These are phyloP conservation scores for Dictyostelium capitatum DNA, from an alignment of 78 protist species.

Conservation along the genomic window DNA sequence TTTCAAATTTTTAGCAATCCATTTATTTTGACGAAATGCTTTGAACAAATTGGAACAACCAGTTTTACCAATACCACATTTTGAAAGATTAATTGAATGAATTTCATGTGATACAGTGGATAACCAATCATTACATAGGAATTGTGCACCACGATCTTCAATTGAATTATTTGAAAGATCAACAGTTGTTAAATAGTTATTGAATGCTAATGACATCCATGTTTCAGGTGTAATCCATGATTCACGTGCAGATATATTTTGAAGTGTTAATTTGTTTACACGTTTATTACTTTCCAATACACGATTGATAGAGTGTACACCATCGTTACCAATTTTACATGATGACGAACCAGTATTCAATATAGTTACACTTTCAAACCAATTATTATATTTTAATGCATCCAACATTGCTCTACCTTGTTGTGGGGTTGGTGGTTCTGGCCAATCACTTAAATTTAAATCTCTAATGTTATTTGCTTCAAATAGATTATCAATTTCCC, in stretches of 20 bases:
- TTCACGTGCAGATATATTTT: constrained; percentile 47
- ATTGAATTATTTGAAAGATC: constrained; percentile 60
- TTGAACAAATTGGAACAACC: constrained; percentile 46
- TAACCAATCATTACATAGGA: constrained; percentile 69
- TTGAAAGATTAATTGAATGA: constrained; percentile 40
- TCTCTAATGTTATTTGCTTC: constrained; percentile 67
- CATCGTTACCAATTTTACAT: constrained; percentile 71
- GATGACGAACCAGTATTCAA: neutral
- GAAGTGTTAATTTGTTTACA: neutral
- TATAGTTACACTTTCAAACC: constrained; percentile 43
- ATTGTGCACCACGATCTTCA: constrained; percentile 73
- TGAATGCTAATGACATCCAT: constrained; percentile 76
- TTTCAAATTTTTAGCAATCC: constrained; percentile 67
- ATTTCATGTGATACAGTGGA: constrained; percentile 52
- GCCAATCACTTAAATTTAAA: constrained; percentile 73
- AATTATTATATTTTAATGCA: constrained; percentile 60
- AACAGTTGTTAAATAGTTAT: constrained; percentile 50
- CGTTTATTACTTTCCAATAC: constrained; percentile 43
- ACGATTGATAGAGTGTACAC: constrained; percentile 19
- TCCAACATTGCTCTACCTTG: constrained; percentile 76
- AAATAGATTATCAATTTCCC: constrained; percentile 72
- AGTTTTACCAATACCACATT: constrained; percentile 63
- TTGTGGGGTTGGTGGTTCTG: constrained; percentile 71
- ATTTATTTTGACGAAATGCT: constrained; percentile 47
- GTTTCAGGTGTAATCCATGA: constrained; percentile 80